These are phyloP conservation scores for Nematodospora anomalae DNA, from an alignment of 1,139 yeast genomes.

Conservation along the genomic window DNA sequence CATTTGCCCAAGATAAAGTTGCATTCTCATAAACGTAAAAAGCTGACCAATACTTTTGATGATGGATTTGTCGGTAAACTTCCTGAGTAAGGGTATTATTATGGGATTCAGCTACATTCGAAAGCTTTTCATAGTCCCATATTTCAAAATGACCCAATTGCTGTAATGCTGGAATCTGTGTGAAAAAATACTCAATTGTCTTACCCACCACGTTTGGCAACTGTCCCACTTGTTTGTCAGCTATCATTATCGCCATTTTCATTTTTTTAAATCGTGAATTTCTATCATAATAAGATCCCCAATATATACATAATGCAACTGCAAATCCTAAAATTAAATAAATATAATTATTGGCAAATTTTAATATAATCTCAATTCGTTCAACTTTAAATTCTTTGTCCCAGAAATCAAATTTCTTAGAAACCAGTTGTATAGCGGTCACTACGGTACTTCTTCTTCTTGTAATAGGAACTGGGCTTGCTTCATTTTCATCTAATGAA, in stretches of 20 bases:
- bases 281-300: slow-evolving; percentile 33
- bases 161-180: slow-evolving; percentile 21
- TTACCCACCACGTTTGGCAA: slow-evolving; percentile 29
- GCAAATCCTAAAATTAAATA: slow-evolving; percentile 26
- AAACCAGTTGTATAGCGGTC: no score
- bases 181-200: slow-evolving; percentile 25
- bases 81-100: slow-evolving; percentile 27
- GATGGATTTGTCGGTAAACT: slow-evolving; percentile 30
- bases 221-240: slow-evolving; percentile 23
- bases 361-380: slow-evolving; percentile 20
- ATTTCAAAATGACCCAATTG: slow-evolving; percentile 26
- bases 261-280: slow-evolving; percentile 20
- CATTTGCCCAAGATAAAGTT: slow-evolving; percentile 21
- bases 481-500: no score
- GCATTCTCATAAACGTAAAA: slow-evolving; percentile 32
- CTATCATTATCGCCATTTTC: slow-evolving; percentile 28
- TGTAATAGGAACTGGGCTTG: no score
- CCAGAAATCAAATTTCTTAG: slow-evolving; percentile 29
- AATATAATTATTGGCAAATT: slow-evolving; percentile 25
- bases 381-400: slow-evolving; percentile 25
- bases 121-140: slow-evolving; percentile 22
- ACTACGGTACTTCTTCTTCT: slow-evolving; percentile 24
- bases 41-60: slow-evolving; percentile 33
- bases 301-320: slow-evolving; percentile 28
- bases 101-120: slow-evolving; percentile 18